phyloP scores from a whole-genome alignment of 2,329 filamentous ascomycete species.

The Bipolaris cookei region DNA sequence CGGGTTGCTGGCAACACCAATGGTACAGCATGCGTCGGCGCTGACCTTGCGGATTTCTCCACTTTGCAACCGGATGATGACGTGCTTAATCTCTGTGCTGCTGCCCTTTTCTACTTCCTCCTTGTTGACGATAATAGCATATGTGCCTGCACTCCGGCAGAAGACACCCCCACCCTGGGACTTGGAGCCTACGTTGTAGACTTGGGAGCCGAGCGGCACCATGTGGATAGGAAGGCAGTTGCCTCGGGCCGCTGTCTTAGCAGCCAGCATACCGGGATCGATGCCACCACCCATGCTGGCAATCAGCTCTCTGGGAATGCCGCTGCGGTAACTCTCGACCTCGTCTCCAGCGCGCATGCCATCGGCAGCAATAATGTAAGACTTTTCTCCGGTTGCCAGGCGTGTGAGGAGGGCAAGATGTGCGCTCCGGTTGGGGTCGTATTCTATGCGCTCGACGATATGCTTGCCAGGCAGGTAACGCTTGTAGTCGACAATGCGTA shows the following conservation, averaged over 20 bases:
- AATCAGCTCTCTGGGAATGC: slow-evolving; percentile 85
- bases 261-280: slow-evolving; percentile 93
- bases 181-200: slow-evolving; percentile 85
- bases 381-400: slow-evolving; percentile 74
- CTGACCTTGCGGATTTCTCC: slow-evolving; percentile 89
- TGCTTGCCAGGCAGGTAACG: slow-evolving; percentile 81
- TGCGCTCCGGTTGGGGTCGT: slow-evolving; percentile 90
- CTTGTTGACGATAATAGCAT: slow-evolving; percentile 86
- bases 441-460: slow-evolving; percentile 90
- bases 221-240: slow-evolving; percentile 96
- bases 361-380: slow-evolving; percentile 94
- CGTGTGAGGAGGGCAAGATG: slow-evolving; percentile 89
- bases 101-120: slow-evolving; percentile 69
- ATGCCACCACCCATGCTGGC: slow-evolving; percentile 90
- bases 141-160: slow-evolving; percentile 92
- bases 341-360: slow-evolving; percentile 90
- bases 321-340: slow-evolving; percentile 88
- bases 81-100: slow-evolving; percentile 73
- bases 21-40: slow-evolving; percentile 91
- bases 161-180: slow-evolving; percentile 80
- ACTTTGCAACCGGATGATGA: slow-evolving; percentile 86
- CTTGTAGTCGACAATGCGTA: slow-evolving; percentile 88
- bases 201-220: slow-evolving; percentile 90
- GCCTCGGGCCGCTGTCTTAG: slow-evolving; percentile 90
- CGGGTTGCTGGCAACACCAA: slow-evolving; percentile 92